A percentile compares a stretch with the other conserved stretches of the same genome.
These are phyloP conservation scores for Prillingera fragicola DNA, from an alignment of 1,284 basidiomycete genomes.

Conservation along the genomic window DNA sequence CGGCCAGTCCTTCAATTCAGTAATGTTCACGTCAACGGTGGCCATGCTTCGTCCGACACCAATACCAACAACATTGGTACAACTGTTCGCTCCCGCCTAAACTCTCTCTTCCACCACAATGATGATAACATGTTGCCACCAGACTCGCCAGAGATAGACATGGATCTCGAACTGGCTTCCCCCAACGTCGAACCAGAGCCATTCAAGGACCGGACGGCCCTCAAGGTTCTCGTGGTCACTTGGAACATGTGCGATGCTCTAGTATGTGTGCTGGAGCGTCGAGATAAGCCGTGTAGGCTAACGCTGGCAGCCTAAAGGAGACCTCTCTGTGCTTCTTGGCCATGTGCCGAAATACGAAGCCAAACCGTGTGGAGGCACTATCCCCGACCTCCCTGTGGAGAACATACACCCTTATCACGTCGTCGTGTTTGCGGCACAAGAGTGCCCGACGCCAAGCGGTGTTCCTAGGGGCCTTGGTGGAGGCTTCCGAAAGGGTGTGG, in stretches of 20 bases:
- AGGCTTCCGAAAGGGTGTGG: constrained; percentile 46
- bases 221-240: constrained; percentile 52
- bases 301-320: constrained; percentile 46
- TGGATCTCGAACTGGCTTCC: background rate
- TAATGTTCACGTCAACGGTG: no score
- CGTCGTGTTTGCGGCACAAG: constrained; percentile 52
- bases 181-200: constrained; percentile 3
- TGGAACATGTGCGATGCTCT: constrained; percentile 53
- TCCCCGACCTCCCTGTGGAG: constrained; percentile 33
- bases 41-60: no score
- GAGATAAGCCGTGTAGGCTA: background rate
- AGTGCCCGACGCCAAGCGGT: constrained; percentile 46
- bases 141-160: background rate
- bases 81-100: constrained; percentile 20
- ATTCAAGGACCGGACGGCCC: constrained; percentile 34
- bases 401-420: constrained; percentile 52
- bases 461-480: constrained; percentile 46
- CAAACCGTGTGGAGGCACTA: constrained; percentile 12
- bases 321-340: constrained; percentile 51
- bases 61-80: no score
- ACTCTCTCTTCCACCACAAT: constrained; percentile 18
- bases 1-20: no score
- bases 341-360: constrained; percentile 47
- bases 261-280: constrained; percentile 29
- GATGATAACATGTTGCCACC: no score